These are phyloP conservation scores for Dryadomyces quercivorus DNA, from an alignment of 2,329 filamentous ascomycete genomes.

Conservation along the genomic window DNA sequence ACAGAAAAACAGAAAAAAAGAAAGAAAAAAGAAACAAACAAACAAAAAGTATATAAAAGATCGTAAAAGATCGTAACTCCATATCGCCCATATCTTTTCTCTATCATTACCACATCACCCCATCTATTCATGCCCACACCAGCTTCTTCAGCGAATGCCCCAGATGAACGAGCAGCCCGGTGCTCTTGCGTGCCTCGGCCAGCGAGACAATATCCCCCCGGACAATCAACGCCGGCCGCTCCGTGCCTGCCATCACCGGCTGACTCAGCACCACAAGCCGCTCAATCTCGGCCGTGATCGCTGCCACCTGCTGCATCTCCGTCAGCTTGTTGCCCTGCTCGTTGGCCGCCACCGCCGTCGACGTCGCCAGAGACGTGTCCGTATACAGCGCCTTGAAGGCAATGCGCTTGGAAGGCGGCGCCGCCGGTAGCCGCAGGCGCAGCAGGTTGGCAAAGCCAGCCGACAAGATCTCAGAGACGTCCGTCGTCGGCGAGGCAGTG, in stretches of 20 bases:
- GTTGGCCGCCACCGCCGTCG: slow-evolving; percentile 28
- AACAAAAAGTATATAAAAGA: neutral
- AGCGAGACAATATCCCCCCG: slow-evolving; percentile 67
- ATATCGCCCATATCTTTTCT: neutral
- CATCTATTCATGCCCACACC: slow-evolving; percentile 53
- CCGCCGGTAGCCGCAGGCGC: slow-evolving; percentile 20
- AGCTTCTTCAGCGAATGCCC: slow-evolving; percentile 88
- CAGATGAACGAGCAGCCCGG: slow-evolving; percentile 73
- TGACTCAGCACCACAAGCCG: slow-evolving; percentile 44
- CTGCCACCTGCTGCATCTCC: slow-evolving; percentile 43
- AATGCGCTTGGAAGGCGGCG: slow-evolving; percentile 24
- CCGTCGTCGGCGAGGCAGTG: neutral
- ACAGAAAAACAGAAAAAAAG: neutral
- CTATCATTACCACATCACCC: neutral
- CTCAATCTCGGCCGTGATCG: slow-evolving; percentile 67
- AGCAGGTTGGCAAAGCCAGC: slow-evolving; percentile 28
- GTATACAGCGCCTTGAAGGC: slow-evolving; percentile 44
- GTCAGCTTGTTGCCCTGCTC: slow-evolving; percentile 24
- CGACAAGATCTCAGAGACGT: slow-evolving; percentile 10
- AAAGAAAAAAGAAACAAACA: neutral
- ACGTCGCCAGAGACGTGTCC: slow-evolving; percentile 32
- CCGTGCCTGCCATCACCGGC: slow-evolving; percentile 24
- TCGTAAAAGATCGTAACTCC: neutral
- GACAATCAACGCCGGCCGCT: slow-evolving; percentile 36
- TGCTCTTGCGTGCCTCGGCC: slow-evolving; percentile 75